Evolutionary conservation across 805 yeast species (phyloP).

Genomic region (Sugiyamaella marilandica): DNA sequence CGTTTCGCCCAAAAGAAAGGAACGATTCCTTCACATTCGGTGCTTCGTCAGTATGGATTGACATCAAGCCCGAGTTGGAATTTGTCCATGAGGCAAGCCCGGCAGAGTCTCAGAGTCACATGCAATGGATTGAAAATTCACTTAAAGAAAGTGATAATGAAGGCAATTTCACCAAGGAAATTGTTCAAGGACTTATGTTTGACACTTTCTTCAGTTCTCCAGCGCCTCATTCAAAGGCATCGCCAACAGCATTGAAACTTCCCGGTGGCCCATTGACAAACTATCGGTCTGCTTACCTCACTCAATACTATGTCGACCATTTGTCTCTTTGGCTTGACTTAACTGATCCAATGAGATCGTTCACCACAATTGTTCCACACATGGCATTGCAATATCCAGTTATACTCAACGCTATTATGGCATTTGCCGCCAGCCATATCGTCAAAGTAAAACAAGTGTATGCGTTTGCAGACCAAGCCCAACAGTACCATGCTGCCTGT

Average conservation of each 20-base stretch:
- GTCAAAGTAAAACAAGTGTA: slow-evolving; percentile 1
- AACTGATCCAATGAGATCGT: background rate
- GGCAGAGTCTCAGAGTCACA: background rate
- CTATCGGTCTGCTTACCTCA: background rate
- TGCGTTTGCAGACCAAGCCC: slow-evolving; percentile 2
- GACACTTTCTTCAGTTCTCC: background rate
- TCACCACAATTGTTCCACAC: background rate
- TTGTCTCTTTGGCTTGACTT: background rate
- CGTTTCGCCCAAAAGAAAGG: background rate
- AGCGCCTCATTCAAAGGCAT: background rate
- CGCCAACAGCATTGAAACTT: background rate
- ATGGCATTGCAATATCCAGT: background rate
- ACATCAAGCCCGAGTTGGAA: background rate
- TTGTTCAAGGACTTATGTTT: background rate
- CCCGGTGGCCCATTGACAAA: background rate
- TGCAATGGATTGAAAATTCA: background rate
- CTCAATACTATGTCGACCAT: slow-evolving; percentile 2
- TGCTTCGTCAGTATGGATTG: background rate
- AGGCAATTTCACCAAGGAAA: background rate
- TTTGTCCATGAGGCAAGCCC: background rate
- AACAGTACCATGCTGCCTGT: slow-evolving; percentile 1
- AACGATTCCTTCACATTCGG: background rate
- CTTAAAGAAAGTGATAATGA: background rate
- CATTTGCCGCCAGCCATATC: slow-evolving; percentile 1
- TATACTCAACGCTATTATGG: slow-evolving; percentile 1